These are phyloP conservation scores for Aspergillus brasiliensis DNA, from an alignment of 2,329 filamentous ascomycete genomes.

Conservation along the genomic window DNA sequence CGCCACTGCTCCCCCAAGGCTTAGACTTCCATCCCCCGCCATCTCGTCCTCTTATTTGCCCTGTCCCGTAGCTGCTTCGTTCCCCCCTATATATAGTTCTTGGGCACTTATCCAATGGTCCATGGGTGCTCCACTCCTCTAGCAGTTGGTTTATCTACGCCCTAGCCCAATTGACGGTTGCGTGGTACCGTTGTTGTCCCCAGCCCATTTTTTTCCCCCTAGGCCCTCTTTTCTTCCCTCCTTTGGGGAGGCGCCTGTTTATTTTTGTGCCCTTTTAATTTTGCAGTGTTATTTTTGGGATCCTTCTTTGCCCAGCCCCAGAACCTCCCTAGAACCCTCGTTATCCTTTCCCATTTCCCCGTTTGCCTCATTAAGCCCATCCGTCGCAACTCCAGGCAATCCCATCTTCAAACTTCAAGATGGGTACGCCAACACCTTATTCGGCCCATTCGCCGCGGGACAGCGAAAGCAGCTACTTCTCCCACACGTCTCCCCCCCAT, in stretches of 20 bases:
- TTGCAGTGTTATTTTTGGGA: constrained; percentile 8
- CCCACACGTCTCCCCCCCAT: constrained; percentile 8
- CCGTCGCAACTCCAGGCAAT: not conserved
- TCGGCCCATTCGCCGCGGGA: constrained; percentile 7
- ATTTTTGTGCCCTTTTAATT: constrained; percentile 7
- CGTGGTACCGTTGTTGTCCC: constrained; percentile 6
- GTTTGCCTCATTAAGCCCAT: constrained; percentile 1
- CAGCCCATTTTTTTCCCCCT: constrained; percentile 1
- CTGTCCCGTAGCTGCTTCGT: not conserved
- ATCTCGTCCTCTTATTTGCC: not conserved
- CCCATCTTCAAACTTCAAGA: constrained; percentile 8
- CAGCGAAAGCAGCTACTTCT: constrained; percentile 11
- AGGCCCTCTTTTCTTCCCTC: not conserved
- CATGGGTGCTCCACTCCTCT: constrained; percentile 2
- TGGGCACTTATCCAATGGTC: constrained; percentile 4
- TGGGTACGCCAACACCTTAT: constrained; percentile 6
- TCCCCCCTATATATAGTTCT: constrained; percentile 9
- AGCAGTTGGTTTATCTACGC: constrained; percentile 7
- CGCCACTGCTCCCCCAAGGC: constrained; percentile 6
- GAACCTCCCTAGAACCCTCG: constrained; percentile 3
- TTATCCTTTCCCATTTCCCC: not conserved
- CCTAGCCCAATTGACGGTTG: constrained; percentile 2
- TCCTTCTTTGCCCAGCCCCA: not conserved
- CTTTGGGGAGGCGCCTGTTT: constrained; percentile 1
- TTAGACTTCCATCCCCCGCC: not conserved